Conservation (phyloP, 140 eudicot species). For the Flaveria floridana region DNA sequence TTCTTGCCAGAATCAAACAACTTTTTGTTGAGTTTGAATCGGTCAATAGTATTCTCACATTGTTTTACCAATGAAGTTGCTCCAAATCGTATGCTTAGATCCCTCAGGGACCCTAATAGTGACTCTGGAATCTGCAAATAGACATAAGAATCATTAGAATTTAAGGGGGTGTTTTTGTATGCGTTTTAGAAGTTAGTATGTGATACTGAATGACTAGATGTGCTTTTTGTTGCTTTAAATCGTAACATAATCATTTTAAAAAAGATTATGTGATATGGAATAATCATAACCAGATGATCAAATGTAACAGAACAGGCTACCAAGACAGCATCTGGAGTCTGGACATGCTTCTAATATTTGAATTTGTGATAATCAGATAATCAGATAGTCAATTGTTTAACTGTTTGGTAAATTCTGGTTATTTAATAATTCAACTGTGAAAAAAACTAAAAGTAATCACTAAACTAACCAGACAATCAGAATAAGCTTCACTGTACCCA, state of each 20-base stretch:
- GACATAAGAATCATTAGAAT: conserved; percentile 9
- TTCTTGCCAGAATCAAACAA: conserved; percentile 68
- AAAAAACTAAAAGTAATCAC: not conserved
- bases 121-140: conserved; percentile 65
- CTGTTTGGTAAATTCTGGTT: not conserved
- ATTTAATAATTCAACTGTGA: not conserved
- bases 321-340: not conserved
- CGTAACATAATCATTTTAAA: not conserved
- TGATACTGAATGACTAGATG: not conserved
- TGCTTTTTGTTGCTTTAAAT: not conserved
- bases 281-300: not conserved
- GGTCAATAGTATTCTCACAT: conserved; percentile 73
- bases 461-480: not conserved
- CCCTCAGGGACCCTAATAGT: conserved; percentile 55
- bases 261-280: not conserved
- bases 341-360: not conserved
- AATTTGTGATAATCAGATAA: conserved; percentile 4
- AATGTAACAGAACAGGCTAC: not conserved
- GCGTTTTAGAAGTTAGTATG: not conserved
- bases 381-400: not conserved
- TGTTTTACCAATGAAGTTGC: conserved; percentile 71
- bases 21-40: conserved; percentile 72
- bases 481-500: not conserved
- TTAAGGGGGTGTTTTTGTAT: not conserved
- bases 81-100: conserved; percentile 66